Conservation (phyloP, 2,329 filamentous ascomycete genomes). For the Diaporthe longicolla region DNA sequence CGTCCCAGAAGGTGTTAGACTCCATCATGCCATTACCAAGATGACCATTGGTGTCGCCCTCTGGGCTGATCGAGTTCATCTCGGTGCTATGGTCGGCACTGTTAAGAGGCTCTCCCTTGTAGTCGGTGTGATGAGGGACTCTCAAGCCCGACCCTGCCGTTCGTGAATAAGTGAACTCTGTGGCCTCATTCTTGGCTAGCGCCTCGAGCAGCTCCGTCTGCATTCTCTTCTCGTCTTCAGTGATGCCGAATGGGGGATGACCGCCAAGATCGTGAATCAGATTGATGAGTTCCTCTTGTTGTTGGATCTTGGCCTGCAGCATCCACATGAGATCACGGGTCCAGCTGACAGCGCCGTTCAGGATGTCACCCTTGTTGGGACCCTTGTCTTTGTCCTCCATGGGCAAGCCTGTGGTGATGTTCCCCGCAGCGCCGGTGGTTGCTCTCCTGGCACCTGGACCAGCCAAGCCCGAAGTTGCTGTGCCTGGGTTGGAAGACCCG, state of each 20-base stretch:
- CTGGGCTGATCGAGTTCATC: constrained; percentile 68
- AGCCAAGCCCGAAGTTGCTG: constrained; percentile 88
- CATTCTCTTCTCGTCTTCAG: constrained; percentile 96
- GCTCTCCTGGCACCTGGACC: constrained; percentile 87
- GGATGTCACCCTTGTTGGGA: constrained; percentile 98
- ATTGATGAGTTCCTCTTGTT: constrained; percentile 88
- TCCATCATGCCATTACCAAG: constrained; percentile 43
- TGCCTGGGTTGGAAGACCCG: constrained; percentile 76
- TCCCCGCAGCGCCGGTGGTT: constrained; percentile 77
- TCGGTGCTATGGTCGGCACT: constrained; percentile 54
- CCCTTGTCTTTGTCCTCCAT: constrained; percentile 99
- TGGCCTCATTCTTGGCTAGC: constrained; percentile 82
- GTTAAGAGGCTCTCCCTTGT: constrained; percentile 83
- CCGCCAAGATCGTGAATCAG: constrained; percentile 80
- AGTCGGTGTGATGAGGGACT: constrained; percentile 93
- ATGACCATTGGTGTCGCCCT: constrained; percentile 41
- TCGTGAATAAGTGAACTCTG: constrained; percentile 87
- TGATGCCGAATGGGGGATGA: constrained; percentile 83
- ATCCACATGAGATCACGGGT: constrained; percentile 98
- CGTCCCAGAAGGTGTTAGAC: constrained; percentile 40
- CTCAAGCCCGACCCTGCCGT: constrained; percentile 86
- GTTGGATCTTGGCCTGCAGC: constrained; percentile 87
- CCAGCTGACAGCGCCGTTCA: constrained; percentile 97
- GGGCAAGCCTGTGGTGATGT: constrained; percentile 92
- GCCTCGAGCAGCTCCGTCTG: constrained; percentile 91